These are phyloP conservation scores for Rubia tinctorum DNA, from an alignment of 305 asterid species.

Conservation along the genomic window DNA sequence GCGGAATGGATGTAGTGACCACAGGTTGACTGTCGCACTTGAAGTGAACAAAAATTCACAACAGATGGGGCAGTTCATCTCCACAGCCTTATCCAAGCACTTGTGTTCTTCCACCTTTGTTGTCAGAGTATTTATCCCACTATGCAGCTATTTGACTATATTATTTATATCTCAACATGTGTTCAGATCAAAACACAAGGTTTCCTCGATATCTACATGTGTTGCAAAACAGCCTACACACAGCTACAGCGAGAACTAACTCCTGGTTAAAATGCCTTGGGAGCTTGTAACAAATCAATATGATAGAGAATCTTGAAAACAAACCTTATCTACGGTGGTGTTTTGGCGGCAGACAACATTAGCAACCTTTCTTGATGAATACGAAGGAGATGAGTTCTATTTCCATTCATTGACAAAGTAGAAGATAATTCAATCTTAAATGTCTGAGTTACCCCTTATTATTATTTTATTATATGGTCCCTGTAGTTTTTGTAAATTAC, in stretches of 20 bases:
- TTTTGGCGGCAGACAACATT: constrained; percentile 85
- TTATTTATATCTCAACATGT: too few species aligned
- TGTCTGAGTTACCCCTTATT: too few species aligned
- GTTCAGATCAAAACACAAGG: too few species aligned
- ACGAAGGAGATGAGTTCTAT: too few species aligned
- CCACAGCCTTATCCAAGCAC: constrained; percentile 49
- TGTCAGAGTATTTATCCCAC: constrained; percentile 17
- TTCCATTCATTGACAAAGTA: background rate
- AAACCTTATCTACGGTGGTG: constrained; percentile 87
- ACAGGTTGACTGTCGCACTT: constrained; percentile 44
- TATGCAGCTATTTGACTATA: too few species aligned
- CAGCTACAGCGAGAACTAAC: constrained; percentile 3
- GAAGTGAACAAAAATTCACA: constrained; percentile 50
- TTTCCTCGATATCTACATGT: too few species aligned
- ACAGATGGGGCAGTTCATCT: constrained; percentile 48
- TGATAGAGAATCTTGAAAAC: too few species aligned
- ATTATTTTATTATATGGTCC: too few species aligned
- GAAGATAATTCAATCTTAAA: background rate
- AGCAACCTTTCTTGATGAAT: constrained; percentile 13
- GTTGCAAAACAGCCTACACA: too few species aligned
- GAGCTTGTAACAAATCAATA: background rate
- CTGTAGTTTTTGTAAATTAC: too few species aligned
- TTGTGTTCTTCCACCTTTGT: constrained; percentile 35
- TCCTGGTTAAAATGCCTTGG: constrained; percentile 36
- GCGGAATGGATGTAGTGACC: constrained; percentile 54